Evolutionary conservation across 1,284 basidiomycete species (phyloP).

Genomic region (Apiotrichum sp.): DNA sequence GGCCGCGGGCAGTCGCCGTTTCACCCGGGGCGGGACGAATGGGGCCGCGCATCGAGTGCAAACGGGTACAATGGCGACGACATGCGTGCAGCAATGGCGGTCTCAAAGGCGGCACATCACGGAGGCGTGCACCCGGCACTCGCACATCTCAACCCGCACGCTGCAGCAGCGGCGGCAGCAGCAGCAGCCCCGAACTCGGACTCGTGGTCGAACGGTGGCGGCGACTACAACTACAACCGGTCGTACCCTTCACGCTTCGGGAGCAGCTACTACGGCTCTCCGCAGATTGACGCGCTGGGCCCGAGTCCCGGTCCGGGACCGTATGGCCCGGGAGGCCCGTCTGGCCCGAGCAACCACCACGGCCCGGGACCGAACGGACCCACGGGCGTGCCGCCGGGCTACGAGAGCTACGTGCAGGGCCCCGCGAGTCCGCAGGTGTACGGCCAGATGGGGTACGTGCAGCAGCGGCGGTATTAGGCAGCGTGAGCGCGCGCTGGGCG

Average conservation of each 20-base stretch:
- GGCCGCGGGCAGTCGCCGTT: conserved; percentile 16
- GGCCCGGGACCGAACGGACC: not conserved
- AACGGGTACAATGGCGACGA: conserved; percentile 15
- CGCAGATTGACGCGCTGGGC: not conserved
- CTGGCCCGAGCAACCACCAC: not conserved
- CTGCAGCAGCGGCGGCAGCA: not conserved
- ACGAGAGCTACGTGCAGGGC: conserved; percentile 1
- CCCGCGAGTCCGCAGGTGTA: conserved; percentile 6
- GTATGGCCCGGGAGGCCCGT: not conserved
- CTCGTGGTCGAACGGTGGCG: conserved; percentile 1
- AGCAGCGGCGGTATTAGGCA: conserved; percentile 5
- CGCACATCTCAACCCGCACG: conserved; percentile 16
- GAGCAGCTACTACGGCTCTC: not conserved
- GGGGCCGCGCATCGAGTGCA: conserved; percentile 11
- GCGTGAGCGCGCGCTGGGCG: not conserved
- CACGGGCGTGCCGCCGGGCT: not conserved
- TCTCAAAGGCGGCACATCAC: conserved; percentile 4
- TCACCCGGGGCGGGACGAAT: conserved; percentile 14
- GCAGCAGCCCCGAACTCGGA: not conserved
- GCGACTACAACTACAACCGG: not conserved
- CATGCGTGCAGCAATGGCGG: conserved; percentile 4
- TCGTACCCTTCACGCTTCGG: not conserved
- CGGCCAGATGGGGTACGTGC: conserved; percentile 7
- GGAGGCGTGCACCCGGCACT: conserved; percentile 15
- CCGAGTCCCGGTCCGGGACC: not conserved